A percentile compares a stretch with the other conserved stretches of the same genome.
Evolutionary conservation across 768 basidiomycete species (phyloP).

Genomic region (Sporobolomyces roseus): DNA sequence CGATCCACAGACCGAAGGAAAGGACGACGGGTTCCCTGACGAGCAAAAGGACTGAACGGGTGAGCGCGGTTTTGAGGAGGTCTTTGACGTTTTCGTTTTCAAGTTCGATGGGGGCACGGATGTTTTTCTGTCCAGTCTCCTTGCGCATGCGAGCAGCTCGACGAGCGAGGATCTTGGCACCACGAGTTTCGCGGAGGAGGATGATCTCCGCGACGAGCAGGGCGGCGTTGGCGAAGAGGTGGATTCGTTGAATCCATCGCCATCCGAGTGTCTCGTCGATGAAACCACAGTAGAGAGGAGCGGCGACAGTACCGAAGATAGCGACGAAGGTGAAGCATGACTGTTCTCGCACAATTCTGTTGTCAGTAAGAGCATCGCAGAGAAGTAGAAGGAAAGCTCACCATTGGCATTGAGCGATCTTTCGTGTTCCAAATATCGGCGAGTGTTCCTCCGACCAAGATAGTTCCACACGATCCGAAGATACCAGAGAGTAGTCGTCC

Average conservation of each 20-base stretch:
- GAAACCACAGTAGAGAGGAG: constrained; percentile 42
- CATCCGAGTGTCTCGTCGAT: constrained; percentile 40
- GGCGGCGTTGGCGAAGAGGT: constrained; percentile 40
- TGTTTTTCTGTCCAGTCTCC: constrained; percentile 39
- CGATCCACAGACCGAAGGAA: constrained; percentile 35
- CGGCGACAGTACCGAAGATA: constrained; percentile 36
- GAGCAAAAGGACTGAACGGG: constrained; percentile 39
- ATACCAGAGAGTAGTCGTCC: constrained; percentile 36
- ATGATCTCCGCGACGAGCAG: constrained; percentile 37
- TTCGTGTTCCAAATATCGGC: constrained; percentile 41
- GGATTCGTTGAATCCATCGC: constrained; percentile 43
- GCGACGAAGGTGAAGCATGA: constrained; percentile 39
- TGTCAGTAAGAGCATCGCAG: no score
- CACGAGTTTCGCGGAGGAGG: constrained; percentile 43
- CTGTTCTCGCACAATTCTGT: no score
- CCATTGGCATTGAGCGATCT: constrained; percentile 42
- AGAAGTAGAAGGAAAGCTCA: no score
- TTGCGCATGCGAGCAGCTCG: constrained; percentile 41
- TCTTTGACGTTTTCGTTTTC: constrained; percentile 40
- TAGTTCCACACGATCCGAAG: constrained; percentile 42
- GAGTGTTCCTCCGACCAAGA: constrained; percentile 41
- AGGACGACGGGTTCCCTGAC: constrained; percentile 37
- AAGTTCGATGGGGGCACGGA: constrained; percentile 40
- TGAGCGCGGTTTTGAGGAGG: constrained; percentile 35
- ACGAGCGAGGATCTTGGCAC: constrained; percentile 40